Evolutionary conservation across 352 stramenopile genomes (phyloP), one percentile per base, ranked within the genome.

Genomic region (Globisporangium carolinianum): DNA sequence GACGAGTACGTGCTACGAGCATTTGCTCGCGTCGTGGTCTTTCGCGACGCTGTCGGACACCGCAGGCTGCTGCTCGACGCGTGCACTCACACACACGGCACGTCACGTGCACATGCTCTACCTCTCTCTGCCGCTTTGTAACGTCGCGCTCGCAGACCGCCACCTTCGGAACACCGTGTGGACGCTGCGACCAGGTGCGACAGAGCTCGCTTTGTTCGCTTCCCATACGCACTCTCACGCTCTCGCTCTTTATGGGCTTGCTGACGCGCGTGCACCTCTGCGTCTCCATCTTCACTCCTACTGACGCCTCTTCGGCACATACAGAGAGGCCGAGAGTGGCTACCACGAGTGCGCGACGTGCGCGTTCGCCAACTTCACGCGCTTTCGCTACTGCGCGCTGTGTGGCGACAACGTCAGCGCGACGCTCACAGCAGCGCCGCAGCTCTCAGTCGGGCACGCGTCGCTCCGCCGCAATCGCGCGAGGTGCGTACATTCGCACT

Each of bases 311-410:
- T 12, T 41, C 15, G 24, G 1, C 17, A 54, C 49, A 12, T 46
- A 36, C n/a, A 55, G 52, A 41, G 52, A 57, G 8, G 52, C 52
- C 3, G 52, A 57, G 39, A 41, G 15, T 18, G 52, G 52, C 38
- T 57, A 10, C 52, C 38, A 49, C 41, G 49, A 11, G 24, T 57
- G 52, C 24, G 38, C 17, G 12, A 41, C 37, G 18, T 57, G 52
- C 52, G 5, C 36, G 10, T 57, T 57, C 6, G 52, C 9, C 3
- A 57, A 57, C 52, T 57, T 57, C 12, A 49, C 47, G 41, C 52
- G 52, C 39, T 49, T 18, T 41, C 41, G 12, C 41, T 57, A 50
- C 41, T 57, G 52, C 52, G 52, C 39, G 41, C 39, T 57, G n/a
- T 57, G 52, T 39, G 52, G 52, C 52, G 52, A 50, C 7, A 48